Conservation (phyloP, 208 protist genomes). For the Trypanosoma brucei region DNA sequence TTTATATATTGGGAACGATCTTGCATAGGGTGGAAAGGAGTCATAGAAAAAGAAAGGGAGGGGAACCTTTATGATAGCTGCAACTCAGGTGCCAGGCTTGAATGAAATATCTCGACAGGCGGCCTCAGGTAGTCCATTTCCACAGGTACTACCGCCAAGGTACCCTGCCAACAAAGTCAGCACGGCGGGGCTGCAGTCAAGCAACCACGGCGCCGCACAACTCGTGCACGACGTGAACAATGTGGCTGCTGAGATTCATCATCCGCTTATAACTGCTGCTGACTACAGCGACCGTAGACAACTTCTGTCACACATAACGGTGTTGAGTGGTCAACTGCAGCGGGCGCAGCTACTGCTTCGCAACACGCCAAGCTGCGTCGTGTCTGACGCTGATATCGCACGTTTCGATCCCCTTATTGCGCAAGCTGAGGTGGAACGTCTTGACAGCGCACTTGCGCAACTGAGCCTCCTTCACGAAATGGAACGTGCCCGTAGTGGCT, state of each 20-base stretch:
- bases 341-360: constrained; percentile 66
- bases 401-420: constrained; percentile 79
- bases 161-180: constrained; percentile 3
- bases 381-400: constrained; percentile 31
- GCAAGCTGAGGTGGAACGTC: constrained; percentile 68
- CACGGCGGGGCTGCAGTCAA: background rate
- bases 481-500: constrained; percentile 39
- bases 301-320: constrained; percentile 84
- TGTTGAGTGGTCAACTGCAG: constrained; percentile 76
- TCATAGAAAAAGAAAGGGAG: constrained; percentile 1
- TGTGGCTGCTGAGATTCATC: constrained; percentile 4
- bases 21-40: constrained; percentile 2
- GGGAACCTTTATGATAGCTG: background rate
- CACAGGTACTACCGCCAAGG: constrained; percentile 15
- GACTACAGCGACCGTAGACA: constrained; percentile 78
- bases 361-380: constrained; percentile 43
- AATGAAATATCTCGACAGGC: constrained; percentile 9
- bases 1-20: no score
- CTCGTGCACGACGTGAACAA: background rate
- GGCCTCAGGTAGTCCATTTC: constrained; percentile 18
- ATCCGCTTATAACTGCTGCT: constrained; percentile 42
- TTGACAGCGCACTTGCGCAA: constrained; percentile 82
- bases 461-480: constrained; percentile 69
- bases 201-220: background rate
- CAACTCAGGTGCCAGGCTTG: background rate